phyloP scores from a whole-genome alignment of 2,329 filamentous ascomycete species.

The Monosporascus sp. region DNA sequence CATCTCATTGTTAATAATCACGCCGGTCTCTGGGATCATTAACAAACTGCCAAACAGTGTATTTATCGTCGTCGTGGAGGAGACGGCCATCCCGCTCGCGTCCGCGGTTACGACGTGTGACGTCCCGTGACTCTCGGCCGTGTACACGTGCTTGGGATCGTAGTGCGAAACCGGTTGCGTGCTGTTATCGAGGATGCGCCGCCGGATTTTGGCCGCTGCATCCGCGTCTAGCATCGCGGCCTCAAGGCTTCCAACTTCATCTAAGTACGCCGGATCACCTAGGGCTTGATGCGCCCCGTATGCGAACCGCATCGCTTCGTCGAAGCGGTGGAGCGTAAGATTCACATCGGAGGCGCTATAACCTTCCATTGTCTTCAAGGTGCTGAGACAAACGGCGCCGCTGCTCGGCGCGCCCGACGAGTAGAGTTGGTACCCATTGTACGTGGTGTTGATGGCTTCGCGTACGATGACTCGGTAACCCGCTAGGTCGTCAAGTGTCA shows the following conservation, averaged over 20 bases:
- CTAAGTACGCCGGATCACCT: constrained; percentile 75
- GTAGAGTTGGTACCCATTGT: constrained; percentile 66
- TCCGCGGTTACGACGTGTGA: constrained; percentile 72
- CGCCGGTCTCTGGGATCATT: constrained; percentile 75
- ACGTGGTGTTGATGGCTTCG: constrained; percentile 56
- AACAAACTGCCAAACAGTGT: constrained; percentile 76
- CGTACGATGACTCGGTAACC: constrained; percentile 68
- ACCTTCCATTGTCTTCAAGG: constrained; percentile 78
- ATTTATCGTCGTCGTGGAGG: constrained; percentile 84
- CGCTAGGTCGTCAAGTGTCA: constrained; percentile 40
- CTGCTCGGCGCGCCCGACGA: constrained; percentile 70
- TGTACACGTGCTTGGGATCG: constrained; percentile 61
- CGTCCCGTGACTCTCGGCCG: constrained; percentile 67
- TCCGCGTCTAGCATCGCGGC: constrained; percentile 58
- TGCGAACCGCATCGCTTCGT: constrained; percentile 85
- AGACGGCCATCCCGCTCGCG: constrained; percentile 66
- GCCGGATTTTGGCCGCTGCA: constrained; percentile 55
- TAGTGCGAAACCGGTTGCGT: constrained; percentile 74
- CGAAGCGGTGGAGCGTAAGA: constrained; percentile 73
- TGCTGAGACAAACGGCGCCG: constrained; percentile 69
- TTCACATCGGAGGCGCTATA: constrained; percentile 58
- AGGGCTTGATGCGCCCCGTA: constrained; percentile 76
- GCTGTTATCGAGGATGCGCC: constrained; percentile 64
- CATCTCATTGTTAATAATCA: constrained; percentile 71
- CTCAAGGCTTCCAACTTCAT: constrained; percentile 60